Base-by-base conservation (phyloP, 208 protist species). In the Lotmaria passim region DNA sequence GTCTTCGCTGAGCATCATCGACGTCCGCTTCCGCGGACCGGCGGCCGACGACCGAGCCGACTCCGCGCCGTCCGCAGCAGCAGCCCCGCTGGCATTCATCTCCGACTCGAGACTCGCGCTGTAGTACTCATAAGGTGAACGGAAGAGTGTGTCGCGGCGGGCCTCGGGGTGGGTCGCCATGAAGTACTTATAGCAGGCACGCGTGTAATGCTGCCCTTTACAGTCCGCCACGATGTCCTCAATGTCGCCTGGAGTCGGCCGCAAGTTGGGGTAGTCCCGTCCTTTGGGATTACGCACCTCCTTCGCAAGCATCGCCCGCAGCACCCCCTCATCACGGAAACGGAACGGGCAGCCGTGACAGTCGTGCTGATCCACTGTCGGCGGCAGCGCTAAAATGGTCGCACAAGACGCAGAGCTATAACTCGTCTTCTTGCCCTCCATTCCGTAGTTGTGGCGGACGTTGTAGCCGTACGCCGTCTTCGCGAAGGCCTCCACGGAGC, bases 261-360 rank as follows among this genome's bases (percentile, higher is more conserved):
- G 62, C 10, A 92, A 53, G 10, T 75, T 61, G 1, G 82, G 70
- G 44, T 82, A 83, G 44, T 81, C 80, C 38, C 60, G 58, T 0
- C 87, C 88, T 8, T 82, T 68, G 8, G 89, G 85, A 55, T 87
- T 89, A 28, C 67, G 56, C 57, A 85, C 81, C 17, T 90, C 86
- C 66, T 79, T 76, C 46, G 65, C 62, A 19, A 83, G 63, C 76
- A 92, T 64, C 34, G 59, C 19, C 12, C 90, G 82, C 55, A 97
- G 83, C 2, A 46, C 69, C 6, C 46, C 82, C 78, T 95, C 91
- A 61, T 93, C 84, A 38, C 83, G 83, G 67, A 92, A 93, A 31
- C 87, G 87, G 73, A 97, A 97, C 2, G 93, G 93, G 75, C 93
- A 97, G 63, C 93, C 93, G 69, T 97, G 93, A 73, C 93, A 97